Evolutionary conservation across 2,329 filamentous ascomycete genomes (phyloP), one percentile per base, ranked within the genome.

Genomic region (Huntiella decipiens): DNA sequence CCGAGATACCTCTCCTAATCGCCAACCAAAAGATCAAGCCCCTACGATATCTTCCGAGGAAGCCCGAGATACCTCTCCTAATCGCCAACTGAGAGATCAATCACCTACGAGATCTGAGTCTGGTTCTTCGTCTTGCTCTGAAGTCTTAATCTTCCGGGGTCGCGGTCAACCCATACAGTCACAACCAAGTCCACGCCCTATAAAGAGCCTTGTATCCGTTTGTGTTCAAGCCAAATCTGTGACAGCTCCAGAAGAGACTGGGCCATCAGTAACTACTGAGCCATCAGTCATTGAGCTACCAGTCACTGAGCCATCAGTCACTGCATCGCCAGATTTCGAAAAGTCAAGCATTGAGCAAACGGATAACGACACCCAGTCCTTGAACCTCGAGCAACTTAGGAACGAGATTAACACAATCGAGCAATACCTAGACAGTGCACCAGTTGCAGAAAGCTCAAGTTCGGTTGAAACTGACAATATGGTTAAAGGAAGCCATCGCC

Each of bases 41-140:
- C 3, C 13, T 7, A n/a, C 22, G 16, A 17, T 17, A 17, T 4
- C 16, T 17, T 43, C 22, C 22, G 8, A 28, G 6, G 12, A 49
- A 53, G 2, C 52, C 56, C 36, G 33, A 47, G 32, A 49, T 45
- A 3, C 46, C 56, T 3, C 28, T 39, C n/a, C 31, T 19, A 12
- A 15, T 3, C 3, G 4, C 5, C n/a, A 39, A 10, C 10, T 10
- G 11, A 12, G n/a, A 12, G 11, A 13, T 4, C 10, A 17, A 22
- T 31, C 19, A 6, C 3, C 13, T 7, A 16, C 22, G 34, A 36
- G 34, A 16, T 36, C 34, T 6, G 34, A 36, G 4, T 36, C 34
- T 12, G 22, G 22, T 28, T 28, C 22, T 28, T 28, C 22, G 8
- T 36, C 34, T 36, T n/a, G 15, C 34, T n/a, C 34, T 36, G 34